Conservation (phyloP, 108 stramenopile genomes). For the Pseudonitzschia multistriata region DNA sequence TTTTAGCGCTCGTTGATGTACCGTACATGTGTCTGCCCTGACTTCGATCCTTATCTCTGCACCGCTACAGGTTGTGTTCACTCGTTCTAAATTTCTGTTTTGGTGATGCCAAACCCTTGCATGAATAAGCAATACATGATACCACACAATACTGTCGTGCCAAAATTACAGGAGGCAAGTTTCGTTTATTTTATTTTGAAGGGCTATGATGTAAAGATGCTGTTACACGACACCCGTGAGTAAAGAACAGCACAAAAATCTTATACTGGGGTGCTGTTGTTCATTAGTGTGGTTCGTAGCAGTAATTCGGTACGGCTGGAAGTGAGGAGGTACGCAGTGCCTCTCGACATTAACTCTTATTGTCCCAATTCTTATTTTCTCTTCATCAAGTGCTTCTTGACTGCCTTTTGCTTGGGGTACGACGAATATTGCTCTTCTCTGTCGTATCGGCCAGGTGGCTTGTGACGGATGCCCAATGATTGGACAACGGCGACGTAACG, state of each 20-base stretch:
- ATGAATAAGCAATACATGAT: too few relatives aligned
- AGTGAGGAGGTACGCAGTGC: conserved; percentile 15
- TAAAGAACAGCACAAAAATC: neutral
- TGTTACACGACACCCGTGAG: neutral
- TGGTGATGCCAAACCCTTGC: too few relatives aligned
- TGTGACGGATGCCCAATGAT: conserved; percentile 81
- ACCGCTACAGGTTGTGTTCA: too few relatives aligned
- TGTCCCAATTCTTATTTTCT: conserved; percentile 25
- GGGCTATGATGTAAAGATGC: neutral
- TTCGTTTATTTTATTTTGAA: neutral
- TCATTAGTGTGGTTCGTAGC: neutral
- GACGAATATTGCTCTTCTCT: conserved; percentile 67
- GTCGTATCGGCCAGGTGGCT: conserved; percentile 69
- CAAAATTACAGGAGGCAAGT: neutral
- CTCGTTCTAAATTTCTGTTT: too few relatives aligned
- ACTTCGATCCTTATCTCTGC: too few relatives aligned
- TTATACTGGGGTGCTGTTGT: neutral
- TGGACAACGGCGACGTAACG: conserved; percentile 63
- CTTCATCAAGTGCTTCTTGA: conserved; percentile 77
- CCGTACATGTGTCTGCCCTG: too few relatives aligned
- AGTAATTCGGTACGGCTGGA: neutral
- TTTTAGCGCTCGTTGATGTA: too few relatives aligned
- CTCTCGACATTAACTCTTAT: neutral
- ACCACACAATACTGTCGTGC: too few relatives aligned
- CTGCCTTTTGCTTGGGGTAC: conserved; percentile 76